These are phyloP conservation scores for Viola odorata DNA, from an alignment of 345 rosid species.

Conservation along the genomic window DNA sequence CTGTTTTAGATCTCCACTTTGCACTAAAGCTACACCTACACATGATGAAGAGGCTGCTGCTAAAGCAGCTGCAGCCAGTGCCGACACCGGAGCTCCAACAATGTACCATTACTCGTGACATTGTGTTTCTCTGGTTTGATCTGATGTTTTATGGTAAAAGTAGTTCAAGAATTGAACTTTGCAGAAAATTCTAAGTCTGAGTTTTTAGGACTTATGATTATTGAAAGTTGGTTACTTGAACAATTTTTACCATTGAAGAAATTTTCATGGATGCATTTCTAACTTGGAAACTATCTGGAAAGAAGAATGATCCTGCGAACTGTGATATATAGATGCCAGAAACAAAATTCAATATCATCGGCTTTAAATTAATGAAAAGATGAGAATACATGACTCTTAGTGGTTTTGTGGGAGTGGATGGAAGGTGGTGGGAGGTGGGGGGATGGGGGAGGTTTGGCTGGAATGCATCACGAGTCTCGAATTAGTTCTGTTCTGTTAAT, in stretches of 20 bases:
- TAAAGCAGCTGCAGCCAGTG: conserved; percentile 53
- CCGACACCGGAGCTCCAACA: conserved; percentile 70
- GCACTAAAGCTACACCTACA: conserved; percentile 44
- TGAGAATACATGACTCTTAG: not conserved
- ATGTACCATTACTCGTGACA: conserved; percentile 45
- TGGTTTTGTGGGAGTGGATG: not conserved
- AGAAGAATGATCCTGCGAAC: too few species aligned
- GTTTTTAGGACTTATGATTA: not conserved
- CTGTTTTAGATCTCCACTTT: conserved; percentile 37
- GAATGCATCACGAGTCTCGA: too few species aligned
- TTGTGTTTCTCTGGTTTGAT: conserved; percentile 25
- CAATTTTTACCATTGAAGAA: too few species aligned
- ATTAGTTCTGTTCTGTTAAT: too few species aligned
- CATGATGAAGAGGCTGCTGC: conserved; percentile 76
- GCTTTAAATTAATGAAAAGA: not conserved
- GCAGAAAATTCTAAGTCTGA: not conserved
- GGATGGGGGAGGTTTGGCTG: too few species aligned
- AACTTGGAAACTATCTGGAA: too few species aligned
- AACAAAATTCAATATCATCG: not conserved
- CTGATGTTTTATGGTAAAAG: conserved; percentile 15
- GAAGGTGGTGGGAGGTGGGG: not conserved
- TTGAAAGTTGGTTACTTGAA: too few species aligned
- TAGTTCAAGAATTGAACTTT: conserved; percentile 6
- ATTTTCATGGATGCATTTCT: too few species aligned
- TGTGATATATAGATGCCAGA: too few species aligned